These are phyloP conservation scores for Penicillium manginii DNA, from an alignment of 495 filamentous ascomycete species.

Conservation along the genomic window DNA sequence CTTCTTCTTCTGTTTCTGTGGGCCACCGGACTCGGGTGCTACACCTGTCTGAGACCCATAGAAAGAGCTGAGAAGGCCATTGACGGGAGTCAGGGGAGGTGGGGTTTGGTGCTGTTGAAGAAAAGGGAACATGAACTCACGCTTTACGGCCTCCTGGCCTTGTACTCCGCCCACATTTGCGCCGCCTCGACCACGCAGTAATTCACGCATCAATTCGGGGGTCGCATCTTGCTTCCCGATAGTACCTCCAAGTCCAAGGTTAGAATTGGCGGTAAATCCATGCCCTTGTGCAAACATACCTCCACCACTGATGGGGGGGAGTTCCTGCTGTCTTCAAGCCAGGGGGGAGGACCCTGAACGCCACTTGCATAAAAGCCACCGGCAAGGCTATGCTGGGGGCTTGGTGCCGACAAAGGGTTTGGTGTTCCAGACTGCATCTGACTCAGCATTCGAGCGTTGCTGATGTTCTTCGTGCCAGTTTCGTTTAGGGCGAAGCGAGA, in stretches of 20 bases:
- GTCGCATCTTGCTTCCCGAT: conserved; percentile 71
- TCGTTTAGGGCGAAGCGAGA: conserved; percentile 93
- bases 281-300: conserved; percentile 79
- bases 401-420: conserved; percentile 62
- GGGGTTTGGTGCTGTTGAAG: conserved; percentile 81
- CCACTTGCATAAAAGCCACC: conserved; percentile 56
- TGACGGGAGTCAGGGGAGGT: conserved; percentile 86
- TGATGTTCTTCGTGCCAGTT: conserved; percentile 75
- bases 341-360: conserved; percentile 87
- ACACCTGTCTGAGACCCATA: conserved; percentile 83
- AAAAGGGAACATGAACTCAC: conserved; percentile 91
- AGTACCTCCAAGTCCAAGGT: conserved; percentile 68
- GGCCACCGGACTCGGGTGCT: conserved; percentile 76
- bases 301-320: conserved; percentile 75
- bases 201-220: conserved; percentile 78
- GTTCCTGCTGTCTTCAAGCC: conserved; percentile 94
- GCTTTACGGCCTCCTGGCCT: conserved; percentile 83
- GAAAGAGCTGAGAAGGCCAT: conserved; percentile 85
- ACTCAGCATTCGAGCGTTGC: conserved; percentile 82
- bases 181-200: conserved; percentile 65
- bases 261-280: conserved; percentile 70
- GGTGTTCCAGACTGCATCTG: conserved; percentile 79
- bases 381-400: conserved; percentile 48
- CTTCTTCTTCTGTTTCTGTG: conserved; percentile 98
- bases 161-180: conserved; percentile 61